Conservation (phyloP, 2,329 filamentous ascomycete species). For the Endocalyx cinctus region DNA sequence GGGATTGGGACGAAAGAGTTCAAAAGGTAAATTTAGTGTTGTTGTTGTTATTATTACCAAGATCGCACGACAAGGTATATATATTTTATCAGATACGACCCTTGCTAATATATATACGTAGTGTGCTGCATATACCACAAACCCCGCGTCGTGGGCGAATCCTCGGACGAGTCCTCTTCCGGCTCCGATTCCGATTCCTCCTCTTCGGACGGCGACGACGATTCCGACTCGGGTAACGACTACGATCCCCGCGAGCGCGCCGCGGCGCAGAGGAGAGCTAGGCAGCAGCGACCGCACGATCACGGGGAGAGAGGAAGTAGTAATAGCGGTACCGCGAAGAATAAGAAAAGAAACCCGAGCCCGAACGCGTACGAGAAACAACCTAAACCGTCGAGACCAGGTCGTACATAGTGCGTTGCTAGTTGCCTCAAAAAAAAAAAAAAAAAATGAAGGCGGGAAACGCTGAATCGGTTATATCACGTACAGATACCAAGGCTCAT, state of each 20-base stretch:
- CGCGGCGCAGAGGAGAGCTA: conserved; percentile 21
- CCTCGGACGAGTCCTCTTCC: conserved; percentile 49
- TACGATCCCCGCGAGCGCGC: conserved; percentile 21
- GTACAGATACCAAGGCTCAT: too few species aligned
- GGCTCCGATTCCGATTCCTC: conserved; percentile 45
- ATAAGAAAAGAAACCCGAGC: conserved; percentile 46
- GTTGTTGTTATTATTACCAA: too few species aligned
- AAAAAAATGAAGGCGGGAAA: too few species aligned
- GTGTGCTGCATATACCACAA: conserved; percentile 99
- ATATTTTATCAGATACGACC: too few species aligned
- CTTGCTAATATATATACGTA: conserved; percentile 31
- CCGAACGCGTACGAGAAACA: conserved; percentile 82
- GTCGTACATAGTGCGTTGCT: too few species aligned
- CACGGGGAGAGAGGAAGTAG: conserved; percentile 27
- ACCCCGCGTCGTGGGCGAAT: conserved; percentile 76
- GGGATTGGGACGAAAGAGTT: conserved; percentile 86
- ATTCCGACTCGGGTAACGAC: conserved; percentile 23
- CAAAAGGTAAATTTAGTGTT: conserved; percentile 89
- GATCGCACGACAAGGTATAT: too few species aligned
- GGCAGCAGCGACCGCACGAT: conserved; percentile 18
- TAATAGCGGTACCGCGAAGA: conserved; percentile 13
- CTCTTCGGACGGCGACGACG: conserved; percentile 52
- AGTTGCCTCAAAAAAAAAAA: too few species aligned
- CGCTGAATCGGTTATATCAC: too few species aligned
- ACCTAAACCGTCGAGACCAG: conserved; percentile 56